Evolutionary conservation across 148 eudicot species (phyloP), one percentile per base, ranked within the genome.

Genomic region (Fallopia convolvulus): DNA sequence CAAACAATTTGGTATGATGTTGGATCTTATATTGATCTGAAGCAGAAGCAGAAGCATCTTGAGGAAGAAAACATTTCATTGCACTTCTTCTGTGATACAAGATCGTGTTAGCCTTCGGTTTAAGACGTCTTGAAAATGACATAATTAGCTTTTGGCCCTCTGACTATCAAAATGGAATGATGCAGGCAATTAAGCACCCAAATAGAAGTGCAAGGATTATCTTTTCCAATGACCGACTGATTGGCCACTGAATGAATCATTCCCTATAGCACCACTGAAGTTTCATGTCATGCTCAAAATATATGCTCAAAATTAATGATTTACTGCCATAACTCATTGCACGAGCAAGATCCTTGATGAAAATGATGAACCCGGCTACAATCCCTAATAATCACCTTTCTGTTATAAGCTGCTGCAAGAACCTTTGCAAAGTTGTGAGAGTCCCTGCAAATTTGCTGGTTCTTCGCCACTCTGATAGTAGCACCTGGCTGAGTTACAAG

Each of bases 401-500:
- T 84, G 17, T 77, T 80, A 83, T 86, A 86, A 63, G 65, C 41
- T 39, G 80, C 40, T 39, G 87, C 84, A 48, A 86, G 82, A 49
- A 84, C 41, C 74, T 86, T 84, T 66, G 82, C 78, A 61, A 79
- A 81, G 41, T 74, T 77, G 77, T 87, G 87, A 41, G 87, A 87
- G 75, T 87, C 89, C 21, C 80, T 83, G 79, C 87, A 87, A 32
- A 87, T 87, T 70, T 84, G 81, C 14, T 84, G 74, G 81, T 87
- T 87, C 81, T 87, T 87, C 2, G 80, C 79, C 40, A 87, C 83
- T 11, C 83, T 77, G 33, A 87, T 78, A 5, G 89, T 78, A 74
- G 76, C 44, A 41, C 77, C 78, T 14, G 50, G 61, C 8, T 32
- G 77, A 41, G 70, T 77, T 42, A 83, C 87, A 61, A 87, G 78